Conservation (phyloP, 768 basidiomycete genomes). For the Mycena alexandri region DNA sequence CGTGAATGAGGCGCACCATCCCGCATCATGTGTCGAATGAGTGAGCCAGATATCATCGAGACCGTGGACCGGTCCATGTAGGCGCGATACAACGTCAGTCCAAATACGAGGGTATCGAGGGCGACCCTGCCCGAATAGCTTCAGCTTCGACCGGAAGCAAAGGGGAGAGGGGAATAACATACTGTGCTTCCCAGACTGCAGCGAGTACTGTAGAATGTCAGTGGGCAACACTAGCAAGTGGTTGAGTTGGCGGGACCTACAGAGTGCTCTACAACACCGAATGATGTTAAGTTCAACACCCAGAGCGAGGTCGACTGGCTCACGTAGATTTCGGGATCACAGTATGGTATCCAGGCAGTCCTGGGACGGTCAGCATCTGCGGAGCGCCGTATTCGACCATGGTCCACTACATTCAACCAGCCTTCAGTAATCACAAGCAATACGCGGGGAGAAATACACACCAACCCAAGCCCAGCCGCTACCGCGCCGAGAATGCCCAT, state of each 20-base stretch:
- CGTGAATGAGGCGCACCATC: too few relatives aligned
- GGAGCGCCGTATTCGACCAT: conserved; percentile 26
- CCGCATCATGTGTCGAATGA: conserved; percentile 23
- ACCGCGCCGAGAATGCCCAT: neutral
- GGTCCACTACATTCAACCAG: conserved; percentile 26
- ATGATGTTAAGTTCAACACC: too few relatives aligned
- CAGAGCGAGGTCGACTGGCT: neutral
- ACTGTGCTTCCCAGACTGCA: conserved; percentile 31
- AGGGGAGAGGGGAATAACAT: neutral
- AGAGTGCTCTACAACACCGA: conserved; percentile 1
- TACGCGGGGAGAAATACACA: neutral
- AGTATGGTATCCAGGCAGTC: conserved; percentile 30
- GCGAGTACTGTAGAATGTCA: neutral
- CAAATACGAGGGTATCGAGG: conserved; percentile 25
- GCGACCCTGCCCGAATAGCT: conserved; percentile 5
- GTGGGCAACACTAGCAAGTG: neutral
- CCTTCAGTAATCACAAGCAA: neutral
- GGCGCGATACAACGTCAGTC: conserved; percentile 25
- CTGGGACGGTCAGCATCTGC: conserved; percentile 26
- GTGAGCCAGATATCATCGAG: conserved; percentile 6
- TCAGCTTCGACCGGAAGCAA: neutral
- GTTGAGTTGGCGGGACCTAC: neutral
- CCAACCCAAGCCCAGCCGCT: conserved; percentile 24
- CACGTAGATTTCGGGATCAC: conserved; percentile 29
- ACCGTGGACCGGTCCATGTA: conserved; percentile 14